Evolutionary conservation across 768 basidiomycete genomes (phyloP), one percentile per base, ranked within the genome.

Genomic region (Termitomyces sp.): DNA sequence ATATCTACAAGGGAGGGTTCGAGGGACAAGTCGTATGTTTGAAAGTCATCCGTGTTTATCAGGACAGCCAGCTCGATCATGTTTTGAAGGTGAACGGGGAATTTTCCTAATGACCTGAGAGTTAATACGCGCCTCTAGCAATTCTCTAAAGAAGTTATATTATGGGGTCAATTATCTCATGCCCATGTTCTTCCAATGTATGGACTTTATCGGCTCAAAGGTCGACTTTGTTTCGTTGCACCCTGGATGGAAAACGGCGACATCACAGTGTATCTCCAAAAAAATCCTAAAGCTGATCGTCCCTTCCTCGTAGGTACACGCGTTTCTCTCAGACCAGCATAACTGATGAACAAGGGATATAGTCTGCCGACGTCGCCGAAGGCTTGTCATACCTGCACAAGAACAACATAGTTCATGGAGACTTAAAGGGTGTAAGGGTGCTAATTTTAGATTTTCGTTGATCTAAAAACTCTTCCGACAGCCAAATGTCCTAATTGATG

Each of bases 241-340:
- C 54, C 45, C 23, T 56, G 54, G 54, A 56, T 56, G 54, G 38
- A 47, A 29, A 27, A 56, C 11, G 47, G 47, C 3, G 40, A 56
- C 16, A 41, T 56, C 16, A 2, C 4, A 10, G 23, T 9, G 17
- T 56, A 49, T 32, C 46, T 56, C 17, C 32, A 48, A 42, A 25
- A 21, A 12, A 41, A 40, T 29, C 38, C 40, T 5, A 11, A 32
- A 4, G 29, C 29, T 12, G 38, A 47, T 41, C 37, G 54, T 2
- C 14, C 1, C 3, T 34, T 4, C 3, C 45, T 56, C 6, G 46
- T 41, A 31, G 5, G 54, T 32, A 1, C 14, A 34, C 9, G 1
- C 12, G 27, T 3, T 25, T n/a, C 41, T 16, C 34, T 34, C 48
- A 50, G 16, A 1, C 16, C 5, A 11, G 35, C 8, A 5, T 19